These are phyloP conservation scores for Globisporangium paroecandrum DNA, from an alignment of 352 stramenopile genomes.

Conservation along the genomic window DNA sequence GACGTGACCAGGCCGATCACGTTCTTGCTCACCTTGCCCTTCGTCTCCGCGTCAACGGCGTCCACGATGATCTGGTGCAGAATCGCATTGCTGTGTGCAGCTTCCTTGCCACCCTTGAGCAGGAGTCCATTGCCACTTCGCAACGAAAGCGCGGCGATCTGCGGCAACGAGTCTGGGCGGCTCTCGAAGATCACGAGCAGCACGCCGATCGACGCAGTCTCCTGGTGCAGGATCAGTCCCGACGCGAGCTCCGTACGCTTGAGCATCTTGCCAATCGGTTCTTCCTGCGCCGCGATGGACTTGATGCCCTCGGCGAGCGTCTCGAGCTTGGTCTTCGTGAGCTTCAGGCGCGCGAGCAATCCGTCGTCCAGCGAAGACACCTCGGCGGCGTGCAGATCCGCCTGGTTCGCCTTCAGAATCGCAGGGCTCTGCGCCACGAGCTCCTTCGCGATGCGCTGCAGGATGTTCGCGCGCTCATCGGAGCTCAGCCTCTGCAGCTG, in stretches of 20 bases:
- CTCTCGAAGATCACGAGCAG: constrained; percentile 99
- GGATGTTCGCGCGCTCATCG: constrained; percentile 81
- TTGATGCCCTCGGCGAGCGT: constrained; percentile 94
- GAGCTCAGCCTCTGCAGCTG: constrained; percentile 88
- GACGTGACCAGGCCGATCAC: constrained; percentile 95
- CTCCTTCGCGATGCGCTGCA: constrained; percentile 85
- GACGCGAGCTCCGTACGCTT: constrained; percentile 88
- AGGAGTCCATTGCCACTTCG: constrained; percentile 96
- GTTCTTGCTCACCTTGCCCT: constrained; percentile 87
- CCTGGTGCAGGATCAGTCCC: constrained; percentile 91
- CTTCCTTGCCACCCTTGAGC: constrained; percentile 97
- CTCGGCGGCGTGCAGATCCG: constrained; percentile 88
- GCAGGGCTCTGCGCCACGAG: constrained; percentile 77
- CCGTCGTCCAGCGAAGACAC: constrained; percentile 58
- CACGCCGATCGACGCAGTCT: constrained; percentile 96
- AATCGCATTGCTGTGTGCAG: constrained; percentile 84
- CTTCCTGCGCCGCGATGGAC: constrained; percentile 86
- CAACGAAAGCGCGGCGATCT: constrained; percentile 95
- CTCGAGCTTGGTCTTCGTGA: constrained; percentile 93
- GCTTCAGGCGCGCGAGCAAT: constrained; percentile 66
- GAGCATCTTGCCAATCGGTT: constrained; percentile 71
- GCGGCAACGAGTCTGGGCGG: constrained; percentile 93
- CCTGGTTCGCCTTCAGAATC: constrained; percentile 91
- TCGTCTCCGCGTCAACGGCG: constrained; percentile 86
- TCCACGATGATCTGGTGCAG: constrained; percentile 94